These are phyloP conservation scores for Colletotrichum gloeosporioides DNA, from an alignment of 2,329 filamentous ascomycete species.

Conservation along the genomic window DNA sequence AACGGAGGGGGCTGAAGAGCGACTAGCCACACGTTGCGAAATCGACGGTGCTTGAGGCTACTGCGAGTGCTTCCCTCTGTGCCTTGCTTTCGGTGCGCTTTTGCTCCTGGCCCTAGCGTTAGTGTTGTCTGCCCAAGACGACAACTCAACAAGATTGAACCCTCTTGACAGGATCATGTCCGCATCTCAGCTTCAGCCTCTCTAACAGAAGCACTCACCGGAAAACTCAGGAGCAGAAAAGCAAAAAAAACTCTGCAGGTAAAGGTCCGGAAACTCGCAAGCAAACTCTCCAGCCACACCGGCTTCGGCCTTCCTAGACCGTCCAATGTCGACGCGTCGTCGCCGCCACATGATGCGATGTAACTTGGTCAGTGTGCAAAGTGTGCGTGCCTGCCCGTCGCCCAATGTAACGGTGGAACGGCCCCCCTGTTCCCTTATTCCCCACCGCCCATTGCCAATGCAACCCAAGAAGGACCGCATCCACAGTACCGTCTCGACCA, in stretches of 20 bases:
- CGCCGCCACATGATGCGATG: conserved; percentile 15
- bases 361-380: neutral
- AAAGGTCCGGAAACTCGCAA: neutral
- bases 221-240: neutral
- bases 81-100: conserved; percentile 14
- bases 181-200: neutral
- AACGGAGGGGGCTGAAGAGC: neutral
- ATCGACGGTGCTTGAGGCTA: conserved; percentile 11
- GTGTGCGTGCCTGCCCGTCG: neutral
- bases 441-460: neutral
- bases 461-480: neutral
- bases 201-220: neutral
- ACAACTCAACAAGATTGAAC: neutral
- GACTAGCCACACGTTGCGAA: neutral
- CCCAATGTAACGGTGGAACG: conserved; percentile 20
- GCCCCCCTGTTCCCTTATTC: conserved; percentile 1
- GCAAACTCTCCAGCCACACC: conserved; percentile 11
- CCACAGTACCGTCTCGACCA: conserved; percentile 8
- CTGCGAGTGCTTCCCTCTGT: conserved; percentile 1
- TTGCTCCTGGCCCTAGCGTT: neutral
- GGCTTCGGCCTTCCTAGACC: neutral
- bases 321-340: conserved; percentile 13
- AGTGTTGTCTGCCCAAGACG: neutral
- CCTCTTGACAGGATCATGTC: conserved; percentile 9
- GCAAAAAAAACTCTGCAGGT: neutral